These are phyloP conservation scores for Neofusicoccum parvum DNA, from an alignment of 2,329 filamentous ascomycete species.

Conservation along the genomic window DNA sequence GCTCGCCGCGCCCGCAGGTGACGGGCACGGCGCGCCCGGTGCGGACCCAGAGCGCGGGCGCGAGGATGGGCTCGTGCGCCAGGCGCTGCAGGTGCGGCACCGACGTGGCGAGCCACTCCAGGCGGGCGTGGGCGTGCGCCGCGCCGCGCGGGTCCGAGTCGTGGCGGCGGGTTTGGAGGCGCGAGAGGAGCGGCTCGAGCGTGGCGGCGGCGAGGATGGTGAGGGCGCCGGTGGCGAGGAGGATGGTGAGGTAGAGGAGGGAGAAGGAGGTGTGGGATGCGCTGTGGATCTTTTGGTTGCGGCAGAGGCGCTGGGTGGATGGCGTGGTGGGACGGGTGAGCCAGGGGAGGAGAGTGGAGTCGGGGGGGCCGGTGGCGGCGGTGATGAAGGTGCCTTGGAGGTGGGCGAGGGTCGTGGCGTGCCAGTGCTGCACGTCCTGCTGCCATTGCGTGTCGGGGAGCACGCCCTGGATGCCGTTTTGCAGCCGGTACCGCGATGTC, in stretches of 20 bases:
- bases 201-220: slow-evolving; percentile 25
- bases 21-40: slow-evolving; percentile 4
- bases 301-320: neutral
- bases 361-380: slow-evolving; percentile 3
- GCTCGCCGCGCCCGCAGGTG: neutral
- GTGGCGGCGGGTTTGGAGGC: slow-evolving; percentile 21
- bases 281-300: slow-evolving; percentile 20
- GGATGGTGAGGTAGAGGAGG: slow-evolving; percentile 29
- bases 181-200: slow-evolving; percentile 10
- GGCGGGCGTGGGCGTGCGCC: slow-evolving; percentile 18
- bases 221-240: slow-evolving; percentile 27
- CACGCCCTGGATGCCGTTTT: slow-evolving; percentile 1
- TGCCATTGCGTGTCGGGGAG: slow-evolving; percentile 24
- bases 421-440: slow-evolving; percentile 22
- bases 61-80: slow-evolving; percentile 15
- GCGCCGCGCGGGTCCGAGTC: neutral
- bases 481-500: slow-evolving; percentile 8
- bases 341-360: neutral
- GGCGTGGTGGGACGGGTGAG: neutral
- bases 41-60: slow-evolving; percentile 22
- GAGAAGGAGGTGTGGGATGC: slow-evolving; percentile 25
- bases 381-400: slow-evolving; percentile 22
- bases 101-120: slow-evolving; percentile 23
- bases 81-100: slow-evolving; percentile 23
- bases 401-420: slow-evolving; percentile 18